Conservation (phyloP, 1,284 basidiomycete species). For the Peniophora sp. region DNA sequence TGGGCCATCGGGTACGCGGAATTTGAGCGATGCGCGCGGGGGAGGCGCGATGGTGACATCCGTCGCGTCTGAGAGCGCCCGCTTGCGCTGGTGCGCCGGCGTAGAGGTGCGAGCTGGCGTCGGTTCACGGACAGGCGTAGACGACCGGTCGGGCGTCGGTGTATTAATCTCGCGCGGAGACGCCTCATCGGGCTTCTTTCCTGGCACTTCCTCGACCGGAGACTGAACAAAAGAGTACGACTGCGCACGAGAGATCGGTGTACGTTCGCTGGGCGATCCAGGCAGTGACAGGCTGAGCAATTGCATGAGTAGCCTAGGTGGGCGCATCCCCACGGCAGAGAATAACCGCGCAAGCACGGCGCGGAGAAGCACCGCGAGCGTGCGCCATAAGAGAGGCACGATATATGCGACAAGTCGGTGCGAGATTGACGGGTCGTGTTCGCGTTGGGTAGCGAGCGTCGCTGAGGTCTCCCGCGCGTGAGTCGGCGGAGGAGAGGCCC, state of each 20-base stretch:
- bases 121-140: background rate
- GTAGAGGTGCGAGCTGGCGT: no score
- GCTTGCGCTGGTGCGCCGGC: background rate
- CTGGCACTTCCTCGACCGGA: background rate
- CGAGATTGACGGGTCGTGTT: slow-evolving; percentile 1
- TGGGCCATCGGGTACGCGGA: slow-evolving; percentile 9
- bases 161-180: background rate
- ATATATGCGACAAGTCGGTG: slow-evolving; percentile 7
- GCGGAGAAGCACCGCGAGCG: slow-evolving; percentile 7
- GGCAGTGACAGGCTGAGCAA: slow-evolving; percentile 1
- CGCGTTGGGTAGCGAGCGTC: background rate
- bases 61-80: background rate
- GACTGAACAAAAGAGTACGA: background rate
- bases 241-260: background rate
- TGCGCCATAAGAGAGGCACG: slow-evolving; percentile 9
- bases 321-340: slow-evolving; percentile 4
- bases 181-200: background rate
- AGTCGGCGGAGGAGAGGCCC: background rate
- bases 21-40: slow-evolving; percentile 1
- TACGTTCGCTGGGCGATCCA: background rate
- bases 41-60: background rate
- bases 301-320: slow-evolving; percentile 1
- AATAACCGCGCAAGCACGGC: slow-evolving; percentile 9
- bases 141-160: background rate
- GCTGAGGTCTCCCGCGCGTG: background rate